phyloP scores from a whole-genome alignment of 208 protist species.

The Wallacemonas rigidus region DNA sequence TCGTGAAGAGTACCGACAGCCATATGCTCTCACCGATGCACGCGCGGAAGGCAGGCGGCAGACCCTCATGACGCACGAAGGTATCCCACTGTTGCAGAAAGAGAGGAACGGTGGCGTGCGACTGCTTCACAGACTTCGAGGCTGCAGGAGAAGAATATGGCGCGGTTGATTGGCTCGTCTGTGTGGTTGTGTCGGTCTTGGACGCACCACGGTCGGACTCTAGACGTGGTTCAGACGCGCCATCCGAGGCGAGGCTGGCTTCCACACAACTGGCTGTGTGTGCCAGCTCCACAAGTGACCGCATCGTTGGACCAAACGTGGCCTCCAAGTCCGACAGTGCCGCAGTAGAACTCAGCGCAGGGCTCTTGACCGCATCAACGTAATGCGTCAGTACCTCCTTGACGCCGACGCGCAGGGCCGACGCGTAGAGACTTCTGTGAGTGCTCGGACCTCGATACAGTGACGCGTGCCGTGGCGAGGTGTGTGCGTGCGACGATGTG shows the following conservation, averaged over 20 bases:
- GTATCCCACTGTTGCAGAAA: conserved; percentile 41
- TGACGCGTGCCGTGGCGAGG: background rate
- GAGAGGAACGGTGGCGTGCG: too few relatives aligned
- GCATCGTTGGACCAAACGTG: conserved; percentile 55
- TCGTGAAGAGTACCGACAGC: conserved; percentile 74
- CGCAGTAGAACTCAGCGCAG: conserved; percentile 30
- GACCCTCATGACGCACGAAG: conserved; percentile 57
- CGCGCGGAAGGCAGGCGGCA: conserved; percentile 56
- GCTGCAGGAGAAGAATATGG: conserved; percentile 12
- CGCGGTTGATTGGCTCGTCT: background rate
- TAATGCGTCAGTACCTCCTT: conserved; percentile 50
- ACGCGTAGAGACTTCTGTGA: conserved; percentile 48
- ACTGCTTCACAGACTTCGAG: background rate
- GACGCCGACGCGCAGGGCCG: conserved; percentile 57
- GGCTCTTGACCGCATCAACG: conserved; percentile 45
- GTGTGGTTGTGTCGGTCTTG: background rate
- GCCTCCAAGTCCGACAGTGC: conserved; percentile 38
- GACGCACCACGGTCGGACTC: too few relatives aligned
- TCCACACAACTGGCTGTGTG: background rate
- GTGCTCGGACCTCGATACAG: background rate
- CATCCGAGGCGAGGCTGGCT: background rate
- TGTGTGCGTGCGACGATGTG: conserved; percentile 1
- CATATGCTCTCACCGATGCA: conserved; percentile 76
- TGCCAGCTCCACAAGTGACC: conserved; percentile 45
- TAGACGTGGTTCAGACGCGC: background rate